These are phyloP conservation scores for Pseudotulostoma volvatum DNA, from an alignment of 495 filamentous ascomycete species.

Conservation along the genomic window DNA sequence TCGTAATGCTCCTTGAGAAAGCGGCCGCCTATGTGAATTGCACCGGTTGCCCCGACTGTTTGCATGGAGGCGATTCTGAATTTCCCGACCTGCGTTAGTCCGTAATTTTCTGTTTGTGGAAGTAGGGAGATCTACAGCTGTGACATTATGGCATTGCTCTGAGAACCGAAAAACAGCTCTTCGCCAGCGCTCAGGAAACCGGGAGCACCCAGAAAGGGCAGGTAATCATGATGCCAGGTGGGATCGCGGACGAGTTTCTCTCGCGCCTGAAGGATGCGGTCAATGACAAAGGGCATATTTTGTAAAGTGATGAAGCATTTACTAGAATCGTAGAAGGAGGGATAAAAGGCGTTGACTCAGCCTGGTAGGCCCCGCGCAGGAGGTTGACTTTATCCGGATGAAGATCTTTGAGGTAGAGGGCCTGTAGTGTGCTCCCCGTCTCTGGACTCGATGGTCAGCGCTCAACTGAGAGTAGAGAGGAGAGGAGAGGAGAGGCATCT, in stretches of 20 bases:
- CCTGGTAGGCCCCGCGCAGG: slow-evolving; percentile 15
- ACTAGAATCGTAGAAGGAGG: slow-evolving; percentile 11
- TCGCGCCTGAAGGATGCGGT: slow-evolving; percentile 3
- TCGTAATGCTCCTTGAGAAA: too few species aligned
- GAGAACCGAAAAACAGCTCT: slow-evolving; percentile 6
- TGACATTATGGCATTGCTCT: not conserved
- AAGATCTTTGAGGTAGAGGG: slow-evolving; percentile 1
- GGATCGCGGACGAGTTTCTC: slow-evolving; percentile 3
- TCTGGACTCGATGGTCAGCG: too few species aligned
- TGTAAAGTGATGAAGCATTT: not conserved
- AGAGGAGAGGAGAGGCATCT: too few species aligned
- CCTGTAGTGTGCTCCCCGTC: too few species aligned
- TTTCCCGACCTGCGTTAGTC: not conserved
- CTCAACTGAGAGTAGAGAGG: too few species aligned
- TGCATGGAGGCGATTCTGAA: slow-evolving; percentile 23
- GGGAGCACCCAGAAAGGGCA: slow-evolving; percentile 5
- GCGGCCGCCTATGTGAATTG: slow-evolving; percentile 59
- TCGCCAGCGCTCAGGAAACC: slow-evolving; percentile 6
- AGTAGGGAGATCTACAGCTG: too few species aligned
- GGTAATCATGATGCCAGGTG: slow-evolving; percentile 9
- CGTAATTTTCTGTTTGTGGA: too few species aligned
- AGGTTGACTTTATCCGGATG: slow-evolving; percentile 11
- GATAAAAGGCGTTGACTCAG: slow-evolving; percentile 21
- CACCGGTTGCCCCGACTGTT: slow-evolving; percentile 76
- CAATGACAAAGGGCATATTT: slow-evolving; percentile 1